Percentiles rank a stretch among this genome's conserved stretches.
Evolutionary conservation across 768 basidiomycete genomes (phyloP).

Genomic region (Mycena albidolilacea): DNA sequence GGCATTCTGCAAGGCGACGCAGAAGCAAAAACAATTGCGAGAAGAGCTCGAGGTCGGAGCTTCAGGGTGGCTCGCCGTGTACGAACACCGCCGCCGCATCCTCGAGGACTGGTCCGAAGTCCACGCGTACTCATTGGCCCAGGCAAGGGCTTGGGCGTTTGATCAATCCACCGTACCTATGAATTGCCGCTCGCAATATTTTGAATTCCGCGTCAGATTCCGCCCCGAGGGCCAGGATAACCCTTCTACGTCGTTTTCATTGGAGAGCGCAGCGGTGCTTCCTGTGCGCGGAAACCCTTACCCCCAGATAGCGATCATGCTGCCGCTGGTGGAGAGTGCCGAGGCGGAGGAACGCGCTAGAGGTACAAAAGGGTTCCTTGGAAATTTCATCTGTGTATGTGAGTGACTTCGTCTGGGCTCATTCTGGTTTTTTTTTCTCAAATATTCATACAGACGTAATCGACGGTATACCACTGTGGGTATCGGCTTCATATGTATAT

Average conservation of each 20-base stretch:
- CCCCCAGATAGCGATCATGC: neutral
- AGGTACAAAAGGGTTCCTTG: conserved; percentile 2
- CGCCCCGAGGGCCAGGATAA: conserved; percentile 8
- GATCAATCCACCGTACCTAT: neutral
- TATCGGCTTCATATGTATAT: neutral
- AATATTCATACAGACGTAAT: neutral
- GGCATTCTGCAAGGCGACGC: neutral
- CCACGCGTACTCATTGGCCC: neutral
- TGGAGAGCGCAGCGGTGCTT: neutral
- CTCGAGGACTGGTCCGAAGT: conserved; percentile 12
- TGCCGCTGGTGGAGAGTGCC: neutral
- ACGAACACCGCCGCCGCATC: neutral
- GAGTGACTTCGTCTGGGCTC: neutral
- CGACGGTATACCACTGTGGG: neutral
- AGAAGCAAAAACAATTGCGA: neutral
- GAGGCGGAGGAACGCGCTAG: neutral
- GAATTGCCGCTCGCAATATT: conserved; percentile 15
- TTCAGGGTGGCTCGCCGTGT: neutral
- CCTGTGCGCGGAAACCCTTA: neutral
- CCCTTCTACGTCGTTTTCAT: conserved; percentile 3
- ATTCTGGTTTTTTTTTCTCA: too few relatives aligned
- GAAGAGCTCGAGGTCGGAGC: neutral
- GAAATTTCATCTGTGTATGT: conserved; percentile 7
- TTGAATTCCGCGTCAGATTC: conserved; percentile 6
- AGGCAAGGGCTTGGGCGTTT: conserved; percentile 12